Base-by-base conservation (phyloP, 179 eudicot genomes). In the Drosera spatulata region DNA sequence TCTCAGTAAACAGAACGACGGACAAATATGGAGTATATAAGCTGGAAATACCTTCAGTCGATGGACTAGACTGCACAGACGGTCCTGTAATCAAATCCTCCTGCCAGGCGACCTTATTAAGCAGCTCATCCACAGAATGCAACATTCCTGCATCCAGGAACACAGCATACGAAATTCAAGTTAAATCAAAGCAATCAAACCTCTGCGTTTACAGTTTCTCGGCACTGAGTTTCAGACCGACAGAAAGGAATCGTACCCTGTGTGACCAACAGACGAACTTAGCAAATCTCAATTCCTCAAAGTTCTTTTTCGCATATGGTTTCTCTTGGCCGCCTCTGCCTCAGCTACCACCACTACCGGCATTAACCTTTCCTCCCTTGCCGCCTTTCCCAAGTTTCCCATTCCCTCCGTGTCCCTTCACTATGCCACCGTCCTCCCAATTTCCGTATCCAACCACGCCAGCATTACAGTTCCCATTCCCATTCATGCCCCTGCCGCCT, bases 1-100 rank as follows among this genome's bases (percentile, higher is more conserved):
- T 87, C 60, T 66, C 86, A 58, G 91, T 80, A 3, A 82, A 87
- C 86, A 77, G 91, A 72, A 85, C 80, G 14, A 85, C 88, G 51
- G 73, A 82, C 61, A 64, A 4, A 47, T 45, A 72, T n/a, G 91
- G 91, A 56, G 72, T 80, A 39, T 87, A 80, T 71, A 80, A 65
- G 50, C 54, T 85, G 62, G 83, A 79, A 39, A 77, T 87, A 64
- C 88, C 88, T 39, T 77, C 81, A 41, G 76, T 85, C 1, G 86
- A 82, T 38, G 95, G 95, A 6, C 66, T 87, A 9, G 85, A 87
- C 53, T 87, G 91, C 50, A 69, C 76, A 5, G 77, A 77, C 9
- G 88, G 90, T 22, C 80, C 82, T 70, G 79, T 76, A 4, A 72
- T 88, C 38, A 82, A 76, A 33, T 64, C 78, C 46, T 65, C 66